Evolutionary conservation across 441 rosid genomes (phyloP), one percentile per base, ranked within the genome.

Genomic region (Erodium chrysanthum): DNA sequence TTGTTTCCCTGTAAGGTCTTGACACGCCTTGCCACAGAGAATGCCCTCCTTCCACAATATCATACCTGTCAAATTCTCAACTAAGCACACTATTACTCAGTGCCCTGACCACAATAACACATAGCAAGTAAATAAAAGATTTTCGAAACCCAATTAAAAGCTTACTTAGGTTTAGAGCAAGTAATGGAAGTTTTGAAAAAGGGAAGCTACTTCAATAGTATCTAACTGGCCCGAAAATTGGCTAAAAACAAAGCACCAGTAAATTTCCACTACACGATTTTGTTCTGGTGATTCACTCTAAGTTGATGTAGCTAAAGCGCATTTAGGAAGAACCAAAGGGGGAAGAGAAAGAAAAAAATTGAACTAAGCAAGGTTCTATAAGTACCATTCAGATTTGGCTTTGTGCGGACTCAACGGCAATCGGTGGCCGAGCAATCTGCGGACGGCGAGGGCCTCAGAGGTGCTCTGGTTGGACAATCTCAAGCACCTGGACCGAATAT

Each of bases 401-500:
- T 64, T 72, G 5, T 65, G 77, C 0, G 88, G 71, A 77, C 90
- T 85, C 31, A 83, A 70, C 48, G 92, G 85, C 72, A 92, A 82
- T 23, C 98, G 96, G 81, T 92, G 87, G 22, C 98, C 98, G 25
- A 92, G 92, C 80, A 92, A 82, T 54, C 80, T 80, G n/a, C 96
- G 82, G 66, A 92, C 97, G 37, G 98, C 93, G 70, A 88, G 87
- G 54, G 98, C 98, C 79, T 92, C 98, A 3, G 86, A 77, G 65
- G 88, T 88, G 67, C 98, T 90, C 75, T 90, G 80, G 65, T 86
- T 94, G 3, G 97, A 91, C 54, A 93, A 79, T 74, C 98, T 85
- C 83, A 93, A 86, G 75, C 98, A 90, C 71, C 98, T 86, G 1
- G 98, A 93, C 68, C 98, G 79, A 69, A 90, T 93, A 71, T 93